Conservation (phyloP, 768 basidiomycete genomes). For the Auricularia sp. region DNA sequence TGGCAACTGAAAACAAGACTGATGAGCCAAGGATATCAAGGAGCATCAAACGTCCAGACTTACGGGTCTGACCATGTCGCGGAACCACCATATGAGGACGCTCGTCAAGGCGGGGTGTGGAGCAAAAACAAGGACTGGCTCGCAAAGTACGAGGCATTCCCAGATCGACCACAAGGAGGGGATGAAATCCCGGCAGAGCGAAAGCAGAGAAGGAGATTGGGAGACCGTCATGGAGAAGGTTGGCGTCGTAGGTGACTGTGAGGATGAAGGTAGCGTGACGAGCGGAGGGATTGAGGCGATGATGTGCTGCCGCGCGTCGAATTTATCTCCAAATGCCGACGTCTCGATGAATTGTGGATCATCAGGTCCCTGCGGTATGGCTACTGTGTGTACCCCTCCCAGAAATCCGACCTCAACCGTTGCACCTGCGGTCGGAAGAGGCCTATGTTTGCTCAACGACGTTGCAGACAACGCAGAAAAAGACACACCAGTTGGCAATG, state of each 20-base stretch:
- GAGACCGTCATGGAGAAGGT: slow-evolving; percentile 34
- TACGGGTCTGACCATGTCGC: slow-evolving; percentile 79
- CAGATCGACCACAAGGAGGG: slow-evolving; percentile 44
- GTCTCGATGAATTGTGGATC: slow-evolving; percentile 62
- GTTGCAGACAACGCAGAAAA: slow-evolving; percentile 10
- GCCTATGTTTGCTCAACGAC: slow-evolving; percentile 47
- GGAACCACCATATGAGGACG: slow-evolving; percentile 77
- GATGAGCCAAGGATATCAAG: neutral
- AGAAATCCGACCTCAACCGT: slow-evolving; percentile 76
- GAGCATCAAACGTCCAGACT: slow-evolving; percentile 12
- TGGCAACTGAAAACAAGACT: slow-evolving; percentile 47
- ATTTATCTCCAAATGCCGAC: slow-evolving; percentile 38
- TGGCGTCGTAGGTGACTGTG: neutral
- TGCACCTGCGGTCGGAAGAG: slow-evolving; percentile 55
- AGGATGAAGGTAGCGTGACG: neutral
- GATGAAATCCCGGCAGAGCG: slow-evolving; percentile 13
- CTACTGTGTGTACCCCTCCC: slow-evolving; percentile 61
- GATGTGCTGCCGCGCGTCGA: slow-evolving; percentile 37
- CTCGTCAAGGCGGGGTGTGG: slow-evolving; percentile 71
- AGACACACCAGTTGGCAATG: slow-evolving; percentile 64
- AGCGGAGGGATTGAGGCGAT: neutral
- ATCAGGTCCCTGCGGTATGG: slow-evolving; percentile 57
- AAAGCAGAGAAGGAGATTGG: slow-evolving; percentile 51
- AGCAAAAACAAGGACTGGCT: slow-evolving; percentile 80
- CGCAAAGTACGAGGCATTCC: slow-evolving; percentile 88